These are phyloP conservation scores for Sclerotinia glacialis DNA, from an alignment of 2,329 filamentous ascomycete genomes.

Conservation along the genomic window DNA sequence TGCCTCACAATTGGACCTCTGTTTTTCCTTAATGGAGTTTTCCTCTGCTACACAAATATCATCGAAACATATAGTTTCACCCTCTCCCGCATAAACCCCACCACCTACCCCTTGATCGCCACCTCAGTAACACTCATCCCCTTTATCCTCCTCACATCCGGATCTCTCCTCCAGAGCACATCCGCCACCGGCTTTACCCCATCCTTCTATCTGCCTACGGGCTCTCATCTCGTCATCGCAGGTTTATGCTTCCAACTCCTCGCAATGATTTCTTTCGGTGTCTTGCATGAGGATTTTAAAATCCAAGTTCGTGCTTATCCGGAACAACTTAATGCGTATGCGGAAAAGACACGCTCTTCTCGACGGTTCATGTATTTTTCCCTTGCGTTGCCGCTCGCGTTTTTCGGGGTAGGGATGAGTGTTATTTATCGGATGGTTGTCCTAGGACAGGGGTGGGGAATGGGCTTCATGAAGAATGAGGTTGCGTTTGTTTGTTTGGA, in stretches of 20 bases:
- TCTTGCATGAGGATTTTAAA: background rate
- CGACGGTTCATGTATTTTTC: background rate
- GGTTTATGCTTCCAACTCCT: background rate
- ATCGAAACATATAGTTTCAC: conserved; percentile 5
- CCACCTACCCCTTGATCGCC: background rate
- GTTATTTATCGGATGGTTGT: background rate
- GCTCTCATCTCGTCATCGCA: background rate
- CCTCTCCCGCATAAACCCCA: background rate
- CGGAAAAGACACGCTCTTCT: background rate
- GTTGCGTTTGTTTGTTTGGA: conserved; percentile 11
- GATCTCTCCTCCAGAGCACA: background rate
- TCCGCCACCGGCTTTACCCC: background rate
- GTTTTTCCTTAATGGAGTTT: background rate
- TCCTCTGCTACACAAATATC: conserved; percentile 14
- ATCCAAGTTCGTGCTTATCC: conserved; percentile 5
- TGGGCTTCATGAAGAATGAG: conserved; percentile 12
- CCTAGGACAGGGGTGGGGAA: conserved; percentile 5
- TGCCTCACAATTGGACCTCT: conserved; percentile 2
- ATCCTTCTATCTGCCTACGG: background rate
- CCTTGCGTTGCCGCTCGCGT: background rate
- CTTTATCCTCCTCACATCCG: background rate
- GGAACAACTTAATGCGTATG: conserved; percentile 5
- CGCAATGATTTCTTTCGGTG: conserved; percentile 1
- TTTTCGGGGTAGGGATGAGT: background rate
- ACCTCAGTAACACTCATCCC: background rate